A percentile compares a stretch with the other conserved stretches of the same genome.
These are phyloP conservation scores for Volvox africanus DNA, from an alignment of 139 green algal genomes.

Conservation along the genomic window DNA sequence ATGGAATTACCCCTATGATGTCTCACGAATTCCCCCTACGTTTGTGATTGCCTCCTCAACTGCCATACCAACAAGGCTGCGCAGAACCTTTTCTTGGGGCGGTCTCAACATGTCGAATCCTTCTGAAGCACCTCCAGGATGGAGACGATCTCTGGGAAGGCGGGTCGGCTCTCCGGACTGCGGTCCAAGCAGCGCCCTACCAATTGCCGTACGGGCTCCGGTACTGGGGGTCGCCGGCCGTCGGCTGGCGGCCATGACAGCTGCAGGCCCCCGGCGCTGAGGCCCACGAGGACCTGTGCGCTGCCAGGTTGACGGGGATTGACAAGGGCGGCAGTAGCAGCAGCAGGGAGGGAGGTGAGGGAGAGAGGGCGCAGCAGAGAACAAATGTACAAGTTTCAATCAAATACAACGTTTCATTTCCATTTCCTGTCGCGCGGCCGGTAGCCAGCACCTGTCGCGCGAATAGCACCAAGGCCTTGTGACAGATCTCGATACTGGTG, in stretches of 20 bases:
- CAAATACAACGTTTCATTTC: not conserved
- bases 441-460: too few relatives aligned
- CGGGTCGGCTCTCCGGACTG: not conserved
- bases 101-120: not conserved
- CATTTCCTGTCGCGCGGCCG: not conserved
- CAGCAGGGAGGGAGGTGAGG: not conserved
- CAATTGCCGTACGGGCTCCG: not conserved
- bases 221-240: not conserved
- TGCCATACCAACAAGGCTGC: not conserved
- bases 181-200: not conserved
- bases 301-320: not conserved
- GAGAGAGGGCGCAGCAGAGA: not conserved
- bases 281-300: constrained; percentile 1
- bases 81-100: not conserved
- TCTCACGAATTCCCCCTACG: too few relatives aligned
- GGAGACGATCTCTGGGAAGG: not conserved
- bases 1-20: too few relatives aligned
- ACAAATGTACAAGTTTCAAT: too few relatives aligned
- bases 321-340: not conserved
- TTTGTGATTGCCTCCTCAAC: not conserved
- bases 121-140: not conserved
- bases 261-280: not conserved
- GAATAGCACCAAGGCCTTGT: not conserved
- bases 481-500: too few relatives aligned
- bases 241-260: not conserved